A percentile compares a stretch with the other conserved stretches of the same genome.
Conservation (phyloP, 148 eudicot genomes). For the Pharnaceum exiguum region DNA sequence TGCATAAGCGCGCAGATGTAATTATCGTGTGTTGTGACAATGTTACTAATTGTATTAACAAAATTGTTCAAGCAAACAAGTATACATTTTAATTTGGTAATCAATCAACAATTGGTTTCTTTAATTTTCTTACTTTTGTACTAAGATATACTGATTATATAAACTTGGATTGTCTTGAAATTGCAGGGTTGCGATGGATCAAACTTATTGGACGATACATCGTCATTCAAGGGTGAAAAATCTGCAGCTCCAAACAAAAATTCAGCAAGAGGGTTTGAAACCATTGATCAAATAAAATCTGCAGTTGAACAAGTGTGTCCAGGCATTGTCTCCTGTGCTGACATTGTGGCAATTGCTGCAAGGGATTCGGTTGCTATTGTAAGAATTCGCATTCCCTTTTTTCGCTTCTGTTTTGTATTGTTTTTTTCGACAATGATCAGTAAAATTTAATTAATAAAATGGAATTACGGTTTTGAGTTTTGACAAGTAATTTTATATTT, state of each 20-base stretch:
- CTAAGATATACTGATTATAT: no score
- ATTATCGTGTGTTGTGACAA: no score
- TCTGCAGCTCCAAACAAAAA: slow-evolving; percentile 43
- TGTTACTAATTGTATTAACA: no score
- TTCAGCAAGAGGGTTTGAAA: slow-evolving; percentile 58
- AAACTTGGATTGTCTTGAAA: background rate
- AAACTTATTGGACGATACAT: slow-evolving; percentile 49
- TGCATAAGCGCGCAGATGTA: no score
- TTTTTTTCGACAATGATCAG: no score
- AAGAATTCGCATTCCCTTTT: slow-evolving; percentile 5
- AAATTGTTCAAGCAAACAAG: no score
- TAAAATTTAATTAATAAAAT: no score
- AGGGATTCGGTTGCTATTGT: slow-evolving; percentile 52
- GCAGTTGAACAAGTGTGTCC: slow-evolving; percentile 45
- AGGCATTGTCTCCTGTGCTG: slow-evolving; percentile 61
- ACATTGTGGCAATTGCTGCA: slow-evolving; percentile 52
- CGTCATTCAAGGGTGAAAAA: slow-evolving; percentile 49
- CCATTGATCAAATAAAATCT: slow-evolving; percentile 54
- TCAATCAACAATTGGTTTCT: no score
- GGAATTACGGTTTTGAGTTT: no score
- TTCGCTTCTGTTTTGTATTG: background rate
- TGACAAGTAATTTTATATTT: background rate
- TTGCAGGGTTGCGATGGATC: slow-evolving; percentile 68
- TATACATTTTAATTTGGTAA: no score
- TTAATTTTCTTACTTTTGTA: no score